Base-by-base conservation (phyloP, 352 stramenopile genomes). In the Globisporangium cylindrosporum region DNA sequence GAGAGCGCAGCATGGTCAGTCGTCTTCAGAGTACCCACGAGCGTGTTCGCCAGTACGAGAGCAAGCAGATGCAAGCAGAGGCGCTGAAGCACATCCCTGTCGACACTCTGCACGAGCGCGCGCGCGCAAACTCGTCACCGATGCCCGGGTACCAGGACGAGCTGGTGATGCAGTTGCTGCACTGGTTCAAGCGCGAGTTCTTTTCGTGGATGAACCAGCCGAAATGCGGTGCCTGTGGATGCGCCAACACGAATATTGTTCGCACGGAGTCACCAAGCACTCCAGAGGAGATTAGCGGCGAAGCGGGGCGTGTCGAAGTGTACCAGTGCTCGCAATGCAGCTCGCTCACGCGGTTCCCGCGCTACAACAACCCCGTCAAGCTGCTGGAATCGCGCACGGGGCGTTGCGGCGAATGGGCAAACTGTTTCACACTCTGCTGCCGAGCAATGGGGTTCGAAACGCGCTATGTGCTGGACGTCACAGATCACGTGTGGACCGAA, bases 401-500 rank as follows among this genome's bases (percentile, higher is more conserved):
- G 20, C 79, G 94, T 20, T 98, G 94, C 70, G 94, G 94, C 8
- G 94, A 98, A 70, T 98, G 89, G 88, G 93, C 94, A 24, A 98
- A 98, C 63, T 97, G 89, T 67, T 98, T 98, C 69, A 97, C 88
- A 9, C 80, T 98, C 0, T 92, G 91, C 66, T 97, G 89, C 46
- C 83, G 88, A 18, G 84, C 94, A 1, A 87, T 98, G 75, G 91
- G 92, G 5, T 97, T 97, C 27, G 91, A 98, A 65, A 85, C 89
- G 32, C 90, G 93, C 12, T 98, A 98, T 56, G 88, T 98, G 6
- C 70, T 97, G 7, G 96, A 99, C 77, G 89, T 97, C 24, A 98
- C 94, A 0, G 96, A 99, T 69, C 96, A 99, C 68, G 92, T 99
- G 8, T 99, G 96, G 96, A 96, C 85, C 10, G 96, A 99, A 78